Conservation (phyloP, 2,329 filamentous ascomycete genomes). For the Blastomyces gilchristii region DNA sequence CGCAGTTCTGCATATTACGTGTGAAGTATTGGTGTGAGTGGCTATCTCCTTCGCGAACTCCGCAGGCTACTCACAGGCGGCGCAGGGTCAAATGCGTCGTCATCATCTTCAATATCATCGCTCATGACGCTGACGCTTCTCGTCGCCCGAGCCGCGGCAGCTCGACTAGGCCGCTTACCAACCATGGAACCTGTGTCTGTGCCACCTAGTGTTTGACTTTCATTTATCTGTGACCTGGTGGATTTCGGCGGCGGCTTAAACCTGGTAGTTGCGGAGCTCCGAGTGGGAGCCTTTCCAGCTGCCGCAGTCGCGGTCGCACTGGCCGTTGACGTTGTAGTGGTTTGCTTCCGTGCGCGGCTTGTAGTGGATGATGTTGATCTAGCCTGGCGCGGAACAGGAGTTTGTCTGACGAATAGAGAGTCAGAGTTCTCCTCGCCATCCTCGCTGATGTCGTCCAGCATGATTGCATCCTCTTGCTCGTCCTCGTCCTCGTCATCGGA, state of each 20-base stretch:
- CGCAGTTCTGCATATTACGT: background rate
- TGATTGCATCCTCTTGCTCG: conserved; percentile 30
- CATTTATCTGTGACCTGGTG: conserved; percentile 27
- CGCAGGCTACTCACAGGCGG: conserved; percentile 21
- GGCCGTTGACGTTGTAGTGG: conserved; percentile 18
- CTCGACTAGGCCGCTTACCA: conserved; percentile 22
- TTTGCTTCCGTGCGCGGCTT: conserved; percentile 4
- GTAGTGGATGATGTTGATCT: conserved; percentile 5
- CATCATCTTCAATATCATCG: conserved; percentile 34
- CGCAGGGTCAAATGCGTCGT: conserved; percentile 39
- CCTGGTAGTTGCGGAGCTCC: conserved; percentile 26
- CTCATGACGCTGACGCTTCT: conserved; percentile 29
- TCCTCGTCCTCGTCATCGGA: conserved; percentile 30
- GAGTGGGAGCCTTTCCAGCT: conserved; percentile 21
- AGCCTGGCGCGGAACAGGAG: conserved; percentile 14
- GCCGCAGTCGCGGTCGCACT: conserved; percentile 15
- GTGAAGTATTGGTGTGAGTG: background rate
- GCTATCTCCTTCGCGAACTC: conserved; percentile 19
- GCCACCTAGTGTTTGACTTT: conserved; percentile 16
- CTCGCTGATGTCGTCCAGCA: conserved; percentile 29
- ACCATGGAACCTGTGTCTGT: conserved; percentile 21
- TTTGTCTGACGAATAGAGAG: conserved; percentile 34
- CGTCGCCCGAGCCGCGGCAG: conserved; percentile 19
- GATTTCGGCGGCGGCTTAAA: conserved; percentile 28
- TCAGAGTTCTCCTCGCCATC: conserved; percentile 26